Base-by-base conservation (phyloP, 805 yeast genomes). In the Tetrapisispora fleetii region DNA sequence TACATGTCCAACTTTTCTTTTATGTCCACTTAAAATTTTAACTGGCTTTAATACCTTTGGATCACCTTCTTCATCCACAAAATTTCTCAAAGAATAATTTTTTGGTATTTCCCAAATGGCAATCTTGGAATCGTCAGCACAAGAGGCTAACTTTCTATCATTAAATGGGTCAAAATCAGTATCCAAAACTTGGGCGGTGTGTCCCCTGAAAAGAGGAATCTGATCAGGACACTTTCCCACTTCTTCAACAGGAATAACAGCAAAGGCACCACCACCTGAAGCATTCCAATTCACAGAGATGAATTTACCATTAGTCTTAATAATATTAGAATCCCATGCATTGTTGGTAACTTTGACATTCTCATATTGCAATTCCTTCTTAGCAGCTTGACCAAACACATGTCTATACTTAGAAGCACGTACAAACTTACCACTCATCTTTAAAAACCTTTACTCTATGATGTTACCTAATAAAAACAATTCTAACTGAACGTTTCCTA, bases 181-280 rank as follows among this genome's bases (percentile, higher is more conserved):
- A 68, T 93, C 99, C 56, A 93, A 75, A 35, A 93, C 97, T 9
- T 95, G 83, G 27, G 95, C 96, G 32, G 90, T 85, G 66, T 91
- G 99, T 16, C 99, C 99, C 59, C 96, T 80, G 68, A 91, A 93
- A 55, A 93, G 74, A 2, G 99, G 93, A 44, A 89, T 90, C 52
- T 83, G 79, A 58, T 93, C 99, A 4, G 96, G 97, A 8, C 90
- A 81, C 63, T 90, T 93, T 10, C 99, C 98, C 18, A 79, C 82
- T 65, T 91, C 96, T 9, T 65, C 64, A 24, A 87, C 71, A 2
- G 99, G 99, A 51, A 93, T 80, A 13, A 95, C 85, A 1, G 96
- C 96, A 72, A 93, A 90, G 0, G 98, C 95, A 47, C 99, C 99
- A 53, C 98, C 98, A 38, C 98, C 98, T 11, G 95, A 83, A 32